Evolutionary conservation across 1,284 basidiomycete genomes (phyloP).

Genomic region (Rhodofomes roseus): DNA sequence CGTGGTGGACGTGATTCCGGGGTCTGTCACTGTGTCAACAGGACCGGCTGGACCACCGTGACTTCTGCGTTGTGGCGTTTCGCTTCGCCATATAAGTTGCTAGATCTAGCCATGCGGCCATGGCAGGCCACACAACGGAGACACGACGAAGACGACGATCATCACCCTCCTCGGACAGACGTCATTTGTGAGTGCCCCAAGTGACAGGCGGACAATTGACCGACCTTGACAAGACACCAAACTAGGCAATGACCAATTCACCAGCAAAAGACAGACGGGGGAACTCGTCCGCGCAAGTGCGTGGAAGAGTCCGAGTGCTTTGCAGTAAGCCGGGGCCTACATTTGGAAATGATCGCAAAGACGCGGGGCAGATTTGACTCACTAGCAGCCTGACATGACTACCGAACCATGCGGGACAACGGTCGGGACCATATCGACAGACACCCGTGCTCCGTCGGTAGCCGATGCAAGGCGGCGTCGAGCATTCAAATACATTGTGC

Average conservation of each 20-base stretch:
- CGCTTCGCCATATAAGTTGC: background rate
- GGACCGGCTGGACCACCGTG: background rate
- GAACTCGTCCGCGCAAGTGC: too few species aligned
- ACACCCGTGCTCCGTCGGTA: background rate
- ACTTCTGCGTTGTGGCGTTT: background rate
- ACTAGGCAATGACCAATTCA: background rate
- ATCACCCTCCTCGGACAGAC: background rate
- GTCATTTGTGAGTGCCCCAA: background rate
- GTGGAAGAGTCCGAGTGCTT: too few species aligned
- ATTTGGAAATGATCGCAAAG: background rate
- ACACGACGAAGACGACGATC: background rate
- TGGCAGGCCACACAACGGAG: background rate
- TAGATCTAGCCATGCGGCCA: too few species aligned
- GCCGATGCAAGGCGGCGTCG: background rate
- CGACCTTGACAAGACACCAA: background rate
- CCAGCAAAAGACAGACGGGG: background rate
- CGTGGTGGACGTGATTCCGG: background rate
- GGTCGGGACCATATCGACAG: background rate
- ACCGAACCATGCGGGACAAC: background rate
- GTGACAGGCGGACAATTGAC: background rate
- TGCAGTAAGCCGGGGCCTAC: background rate
- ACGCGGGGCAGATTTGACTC: background rate
- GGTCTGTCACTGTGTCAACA: background rate
- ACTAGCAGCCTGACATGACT: background rate
- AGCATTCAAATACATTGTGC: background rate